These are phyloP conservation scores for Stachybotrys elegans DNA, from an alignment of 2,329 filamentous ascomycete genomes.

Conservation along the genomic window DNA sequence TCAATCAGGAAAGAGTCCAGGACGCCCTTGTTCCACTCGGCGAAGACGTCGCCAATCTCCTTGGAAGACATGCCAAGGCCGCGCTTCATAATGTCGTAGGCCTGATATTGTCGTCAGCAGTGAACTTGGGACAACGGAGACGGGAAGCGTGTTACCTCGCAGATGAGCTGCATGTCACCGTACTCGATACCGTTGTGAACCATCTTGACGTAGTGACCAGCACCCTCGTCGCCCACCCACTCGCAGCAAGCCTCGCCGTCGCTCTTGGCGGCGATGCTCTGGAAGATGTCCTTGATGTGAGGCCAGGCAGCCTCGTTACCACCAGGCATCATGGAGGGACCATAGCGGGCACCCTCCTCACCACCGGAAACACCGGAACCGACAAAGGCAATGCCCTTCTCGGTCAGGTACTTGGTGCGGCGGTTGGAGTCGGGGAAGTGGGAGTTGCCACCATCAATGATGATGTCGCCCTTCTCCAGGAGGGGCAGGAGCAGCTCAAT, in stretches of 20 bases:
- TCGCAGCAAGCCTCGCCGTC: conserved; percentile 97
- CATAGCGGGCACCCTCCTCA: conserved; percentile 98
- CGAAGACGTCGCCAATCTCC: conserved; percentile 93
- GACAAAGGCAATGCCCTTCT: conserved; percentile 92
- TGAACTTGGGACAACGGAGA: too few species aligned
- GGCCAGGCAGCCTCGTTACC: conserved; percentile 98
- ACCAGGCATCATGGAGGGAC: conserved; percentile 97
- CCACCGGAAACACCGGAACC: conserved; percentile 97
- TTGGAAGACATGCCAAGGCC: conserved; percentile 83
- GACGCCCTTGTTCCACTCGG: conserved; percentile 98
- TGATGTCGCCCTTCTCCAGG: conserved; percentile 85
- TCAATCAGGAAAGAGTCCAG: conserved; percentile 99
- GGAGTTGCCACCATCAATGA: conserved; percentile 97
- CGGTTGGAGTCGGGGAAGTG: conserved; percentile 99
- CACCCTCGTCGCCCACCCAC: conserved; percentile 99
- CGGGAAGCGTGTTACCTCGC: conserved; percentile 63
- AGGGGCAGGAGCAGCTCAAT: conserved; percentile 89
- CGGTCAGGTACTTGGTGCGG: conserved; percentile 79
- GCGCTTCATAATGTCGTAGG: conserved; percentile 99
- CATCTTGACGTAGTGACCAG: conserved; percentile 99
- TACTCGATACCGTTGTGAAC: conserved; percentile 99
- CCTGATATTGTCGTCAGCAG: too few species aligned
- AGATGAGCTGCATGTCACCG: conserved; percentile 99
- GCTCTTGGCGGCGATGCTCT: conserved; percentile 95
- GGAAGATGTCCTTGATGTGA: conserved; percentile 98